Evolutionary conservation across 495 filamentous ascomycete genomes (phyloP).

Genomic region (Neurospora tetrasperma): DNA sequence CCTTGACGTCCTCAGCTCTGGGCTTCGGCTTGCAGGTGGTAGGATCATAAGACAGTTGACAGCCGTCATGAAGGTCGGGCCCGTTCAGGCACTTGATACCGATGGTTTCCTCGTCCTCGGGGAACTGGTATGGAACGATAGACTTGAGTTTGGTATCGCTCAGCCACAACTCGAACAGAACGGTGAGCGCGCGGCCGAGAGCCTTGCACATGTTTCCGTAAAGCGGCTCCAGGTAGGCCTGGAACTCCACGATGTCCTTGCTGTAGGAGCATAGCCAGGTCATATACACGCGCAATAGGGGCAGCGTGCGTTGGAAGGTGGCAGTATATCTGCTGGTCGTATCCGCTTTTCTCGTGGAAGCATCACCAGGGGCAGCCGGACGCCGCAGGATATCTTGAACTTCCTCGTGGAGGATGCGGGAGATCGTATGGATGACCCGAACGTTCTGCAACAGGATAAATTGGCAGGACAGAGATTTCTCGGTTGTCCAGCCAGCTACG

Average conservation of each 20-base stretch:
- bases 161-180: conserved; percentile 23
- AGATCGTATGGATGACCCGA: conserved; percentile 66
- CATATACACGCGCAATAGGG: conserved; percentile 34
- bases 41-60: conserved; percentile 19
- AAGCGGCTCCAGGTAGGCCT: conserved; percentile 31
- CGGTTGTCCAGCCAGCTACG: conserved; percentile 26
- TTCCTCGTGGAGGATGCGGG: conserved; percentile 50
- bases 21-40: conserved; percentile 16
- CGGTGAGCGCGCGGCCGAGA: conserved; percentile 26
- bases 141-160: conserved; percentile 15
- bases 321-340: conserved; percentile 16
- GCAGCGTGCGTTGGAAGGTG: conserved; percentile 18
- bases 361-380: not conserved
- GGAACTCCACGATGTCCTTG: conserved; percentile 27
- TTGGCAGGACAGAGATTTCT: conserved; percentile 46
- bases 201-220: conserved; percentile 29
- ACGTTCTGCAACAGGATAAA: conserved; percentile 75
- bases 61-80: conserved; percentile 17
- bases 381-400: conserved; percentile 14
- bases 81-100: conserved; percentile 33
- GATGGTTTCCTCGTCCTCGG: conserved; percentile 33
- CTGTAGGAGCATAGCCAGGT: conserved; percentile 32
- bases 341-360: not conserved
- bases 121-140: conserved; percentile 23
- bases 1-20: conserved; percentile 14